Conservation (phyloP, 2,329 filamentous ascomycete genomes). For the Trichoderma polysporum region DNA sequence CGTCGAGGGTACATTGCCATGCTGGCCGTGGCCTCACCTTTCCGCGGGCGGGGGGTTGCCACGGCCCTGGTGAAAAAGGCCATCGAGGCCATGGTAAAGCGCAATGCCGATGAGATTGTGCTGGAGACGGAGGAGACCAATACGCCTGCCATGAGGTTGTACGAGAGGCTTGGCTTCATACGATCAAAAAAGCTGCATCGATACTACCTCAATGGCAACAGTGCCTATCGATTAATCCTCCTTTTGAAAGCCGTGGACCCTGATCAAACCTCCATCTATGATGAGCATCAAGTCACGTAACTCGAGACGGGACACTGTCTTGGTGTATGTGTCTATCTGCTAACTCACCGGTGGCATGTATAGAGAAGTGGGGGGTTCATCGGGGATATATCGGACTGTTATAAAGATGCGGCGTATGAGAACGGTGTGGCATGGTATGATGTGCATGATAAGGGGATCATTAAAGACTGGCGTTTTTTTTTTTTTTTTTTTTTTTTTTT, state of each 20-base stretch:
- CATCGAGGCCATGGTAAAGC: conserved; percentile 83
- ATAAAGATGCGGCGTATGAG: not conserved
- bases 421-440: not conserved
- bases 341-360: not conserved
- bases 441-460: not conserved
- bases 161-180: conserved; percentile 88
- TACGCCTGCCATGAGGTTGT: conserved; percentile 82
- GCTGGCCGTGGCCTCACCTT: conserved; percentile 82
- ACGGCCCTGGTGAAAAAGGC: conserved; percentile 85
- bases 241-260: conserved; percentile 62
- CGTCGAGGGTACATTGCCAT: conserved; percentile 96
- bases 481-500: too few relatives aligned
- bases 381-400: not conserved
- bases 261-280: conserved; percentile 38
- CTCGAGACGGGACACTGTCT: too few relatives aligned
- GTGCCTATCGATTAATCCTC: conserved; percentile 84
- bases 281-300: conserved; percentile 10
- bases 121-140: conserved; percentile 96
- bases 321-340: not conserved
- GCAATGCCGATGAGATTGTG: conserved; percentile 88
- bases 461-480: conserved; percentile 19
- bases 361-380: not conserved
- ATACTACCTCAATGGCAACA: conserved; percentile 96
- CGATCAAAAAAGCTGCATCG: conserved; percentile 89
- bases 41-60: conserved; percentile 82